These are phyloP conservation scores for Colletotrichum viniferum DNA, from an alignment of 2,329 filamentous ascomycete species.

Conservation along the genomic window DNA sequence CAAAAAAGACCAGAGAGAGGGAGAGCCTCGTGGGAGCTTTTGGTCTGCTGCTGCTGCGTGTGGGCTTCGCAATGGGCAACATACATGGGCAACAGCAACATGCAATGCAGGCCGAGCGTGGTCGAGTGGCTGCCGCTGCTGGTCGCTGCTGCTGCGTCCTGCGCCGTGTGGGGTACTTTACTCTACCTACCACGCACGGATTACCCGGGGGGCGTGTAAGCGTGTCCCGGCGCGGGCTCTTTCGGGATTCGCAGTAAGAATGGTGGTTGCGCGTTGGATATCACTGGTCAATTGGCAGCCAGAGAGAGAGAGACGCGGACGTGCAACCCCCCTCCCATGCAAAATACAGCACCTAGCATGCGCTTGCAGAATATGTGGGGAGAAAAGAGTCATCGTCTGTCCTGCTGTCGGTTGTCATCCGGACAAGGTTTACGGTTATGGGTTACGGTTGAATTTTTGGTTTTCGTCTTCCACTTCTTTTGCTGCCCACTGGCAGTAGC, in stretches of 20 bases:
- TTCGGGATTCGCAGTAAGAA: neutral
- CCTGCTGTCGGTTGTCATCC: neutral
- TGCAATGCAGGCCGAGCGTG: neutral
- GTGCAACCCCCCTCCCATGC: neutral
- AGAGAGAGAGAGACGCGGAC: neutral
- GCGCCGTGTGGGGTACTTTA: neutral
- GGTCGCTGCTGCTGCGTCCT: neutral
- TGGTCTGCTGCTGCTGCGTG: neutral
- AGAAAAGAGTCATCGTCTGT: slow-evolving; percentile 10
- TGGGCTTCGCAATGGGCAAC: neutral
- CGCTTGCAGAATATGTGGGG: neutral
- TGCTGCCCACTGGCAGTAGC: neutral
- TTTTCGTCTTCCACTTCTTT: neutral
- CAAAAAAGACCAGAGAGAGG: neutral
- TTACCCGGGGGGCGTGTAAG: neutral
- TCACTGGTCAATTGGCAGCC: slow-evolving; percentile 13
- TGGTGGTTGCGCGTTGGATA: slow-evolving; percentile 2
- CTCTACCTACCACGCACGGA: neutral
- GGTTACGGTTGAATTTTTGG: neutral
- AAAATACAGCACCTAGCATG: neutral
- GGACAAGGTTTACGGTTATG: neutral
- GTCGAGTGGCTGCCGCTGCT: neutral
- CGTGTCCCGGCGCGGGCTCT: neutral
- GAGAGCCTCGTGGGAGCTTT: neutral
- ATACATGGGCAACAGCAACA: neutral